A percentile compares a stretch with the other conserved stretches of the same genome.
phyloP scores from a whole-genome alignment of 805 yeast genomes.

The Jamesozyma piceae region DNA sequence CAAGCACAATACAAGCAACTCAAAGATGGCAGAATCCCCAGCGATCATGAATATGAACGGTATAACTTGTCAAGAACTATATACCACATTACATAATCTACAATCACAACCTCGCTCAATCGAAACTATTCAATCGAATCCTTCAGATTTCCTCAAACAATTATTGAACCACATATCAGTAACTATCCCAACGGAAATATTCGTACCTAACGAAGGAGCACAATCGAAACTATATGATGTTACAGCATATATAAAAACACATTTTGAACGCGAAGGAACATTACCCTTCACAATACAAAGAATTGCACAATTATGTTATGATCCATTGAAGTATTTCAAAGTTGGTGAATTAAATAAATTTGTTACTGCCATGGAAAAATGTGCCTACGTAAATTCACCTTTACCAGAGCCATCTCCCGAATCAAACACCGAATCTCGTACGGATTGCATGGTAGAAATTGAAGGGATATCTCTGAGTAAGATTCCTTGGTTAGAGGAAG shows the following conservation, averaged over 20 bases:
- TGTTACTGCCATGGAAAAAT: conserved; percentile 34
- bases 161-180: conserved; percentile 1
- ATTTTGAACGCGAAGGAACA: conserved; percentile 4
- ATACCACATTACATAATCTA: conserved; percentile 3
- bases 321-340: conserved; percentile 36
- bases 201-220: conserved; percentile 2
- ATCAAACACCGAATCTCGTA: neutral
- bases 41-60: conserved; percentile 18
- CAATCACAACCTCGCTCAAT: neutral
- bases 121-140: neutral
- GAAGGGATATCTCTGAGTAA: conserved; percentile 24
- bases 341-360: conserved; percentile 34
- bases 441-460: neutral
- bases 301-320: conserved; percentile 38
- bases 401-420: conserved; percentile 5
- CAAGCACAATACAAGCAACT: too few species aligned
- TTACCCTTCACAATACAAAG: conserved; percentile 43
- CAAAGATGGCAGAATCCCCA: neutral
- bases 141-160: neutral
- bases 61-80: conserved; percentile 14
- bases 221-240: neutral
- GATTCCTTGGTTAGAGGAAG: conserved; percentile 24
- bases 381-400: conserved; percentile 18
- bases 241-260: neutral
- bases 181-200: conserved; percentile 6